These are phyloP conservation scores for Backusella luteola DNA, from an alignment of 192 early-diverging fungal species.

Conservation along the genomic window DNA sequence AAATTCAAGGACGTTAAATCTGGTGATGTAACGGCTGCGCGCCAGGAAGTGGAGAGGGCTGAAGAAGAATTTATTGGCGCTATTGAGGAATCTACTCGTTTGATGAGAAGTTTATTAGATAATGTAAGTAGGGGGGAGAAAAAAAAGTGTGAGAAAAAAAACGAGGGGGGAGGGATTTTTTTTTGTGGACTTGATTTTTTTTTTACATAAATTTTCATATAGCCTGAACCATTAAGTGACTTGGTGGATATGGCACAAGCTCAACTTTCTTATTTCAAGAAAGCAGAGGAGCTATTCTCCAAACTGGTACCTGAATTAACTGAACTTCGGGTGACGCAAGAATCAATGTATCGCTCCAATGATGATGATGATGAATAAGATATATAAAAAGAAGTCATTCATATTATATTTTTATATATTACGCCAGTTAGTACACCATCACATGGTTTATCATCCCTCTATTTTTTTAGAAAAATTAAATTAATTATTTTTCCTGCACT, in stretches of 20 bases:
- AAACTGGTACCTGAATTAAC: constrained; percentile 85
- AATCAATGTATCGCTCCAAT: constrained; percentile 70
- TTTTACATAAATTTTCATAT: constrained; percentile 17
- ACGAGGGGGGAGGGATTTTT: neutral
- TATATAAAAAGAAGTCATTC: neutral
- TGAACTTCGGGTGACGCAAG: constrained; percentile 88
- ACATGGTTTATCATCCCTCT: neutral
- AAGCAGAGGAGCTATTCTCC: constrained; percentile 57
- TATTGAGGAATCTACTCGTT: constrained; percentile 86
- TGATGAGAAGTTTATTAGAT: constrained; percentile 89
- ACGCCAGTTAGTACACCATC: neutral
- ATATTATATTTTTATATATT: neutral
- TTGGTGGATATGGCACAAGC: constrained; percentile 79
- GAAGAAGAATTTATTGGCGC: constrained; percentile 92
- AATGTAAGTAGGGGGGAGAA: constrained; percentile 32
- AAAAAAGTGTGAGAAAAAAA: neutral
- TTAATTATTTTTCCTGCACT: neutral
- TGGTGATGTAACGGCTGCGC: constrained; percentile 61
- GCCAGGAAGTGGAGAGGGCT: constrained; percentile 76
- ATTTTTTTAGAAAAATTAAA: neutral
- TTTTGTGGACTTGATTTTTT: neutral
- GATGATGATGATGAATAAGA: constrained; percentile 31
- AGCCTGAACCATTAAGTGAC: constrained; percentile 70
- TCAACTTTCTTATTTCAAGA: constrained; percentile 83
- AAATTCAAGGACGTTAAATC: constrained; percentile 67